Conservation (phyloP, 345 rosid species). For the Gossypium raimondii region DNA sequence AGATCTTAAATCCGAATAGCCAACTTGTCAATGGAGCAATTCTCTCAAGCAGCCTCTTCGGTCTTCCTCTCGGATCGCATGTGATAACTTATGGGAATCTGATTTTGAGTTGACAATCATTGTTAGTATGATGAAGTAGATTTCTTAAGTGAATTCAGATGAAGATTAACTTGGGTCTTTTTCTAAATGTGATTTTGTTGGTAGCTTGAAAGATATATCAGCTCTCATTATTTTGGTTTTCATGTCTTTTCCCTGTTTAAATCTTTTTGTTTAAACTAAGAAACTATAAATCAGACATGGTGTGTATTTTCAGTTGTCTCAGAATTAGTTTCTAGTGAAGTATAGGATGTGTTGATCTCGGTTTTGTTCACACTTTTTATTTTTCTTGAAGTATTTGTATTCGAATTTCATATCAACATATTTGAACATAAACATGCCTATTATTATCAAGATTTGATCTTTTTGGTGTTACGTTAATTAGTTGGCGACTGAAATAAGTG, state of each 20-base stretch:
- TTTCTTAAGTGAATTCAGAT: constrained; percentile 16
- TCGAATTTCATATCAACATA: too few relatives aligned
- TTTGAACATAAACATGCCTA: too few relatives aligned
- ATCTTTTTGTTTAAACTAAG: not conserved
- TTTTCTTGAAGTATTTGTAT: too few relatives aligned
- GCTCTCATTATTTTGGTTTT: constrained; percentile 7
- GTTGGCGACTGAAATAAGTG: too few relatives aligned
- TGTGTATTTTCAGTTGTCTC: constrained; percentile 3
- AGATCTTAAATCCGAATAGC: constrained; percentile 39
- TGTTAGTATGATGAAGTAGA: constrained; percentile 18
- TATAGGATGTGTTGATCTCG: not conserved
- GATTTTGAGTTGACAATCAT: constrained; percentile 16
- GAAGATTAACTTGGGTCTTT: constrained; percentile 21
- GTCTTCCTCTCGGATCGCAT: not conserved
- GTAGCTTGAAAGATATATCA: constrained; percentile 15
- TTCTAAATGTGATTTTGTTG: constrained; percentile 8
- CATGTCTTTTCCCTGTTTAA: not conserved
- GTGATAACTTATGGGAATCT: constrained; percentile 14
- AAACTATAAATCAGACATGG: constrained; percentile 3
- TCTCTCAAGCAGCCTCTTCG: not conserved
- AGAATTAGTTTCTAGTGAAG: not conserved
- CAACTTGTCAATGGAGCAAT: not conserved
- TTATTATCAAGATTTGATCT: too few relatives aligned
- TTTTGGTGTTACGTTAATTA: too few relatives aligned
- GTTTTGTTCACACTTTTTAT: too few relatives aligned